phyloP scores from a whole-genome alignment of 2,329 filamentous ascomycete species.

The Pestalotiopsis sp. region DNA sequence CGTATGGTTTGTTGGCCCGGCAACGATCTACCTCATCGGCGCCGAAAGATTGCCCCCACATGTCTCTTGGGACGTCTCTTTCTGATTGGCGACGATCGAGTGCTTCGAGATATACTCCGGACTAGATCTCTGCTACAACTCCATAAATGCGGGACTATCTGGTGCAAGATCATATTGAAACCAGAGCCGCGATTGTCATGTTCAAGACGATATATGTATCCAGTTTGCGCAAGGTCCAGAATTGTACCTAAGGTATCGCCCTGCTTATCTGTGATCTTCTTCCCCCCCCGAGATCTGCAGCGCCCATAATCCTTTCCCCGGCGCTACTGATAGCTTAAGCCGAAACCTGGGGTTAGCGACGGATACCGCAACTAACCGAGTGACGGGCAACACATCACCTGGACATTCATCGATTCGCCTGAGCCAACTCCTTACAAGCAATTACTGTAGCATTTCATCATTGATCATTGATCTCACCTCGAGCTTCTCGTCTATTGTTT shows the following conservation, averaged over 20 bases:
- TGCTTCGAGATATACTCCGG: background rate
- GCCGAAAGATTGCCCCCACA: background rate
- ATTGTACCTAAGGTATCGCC: background rate
- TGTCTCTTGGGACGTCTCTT: background rate
- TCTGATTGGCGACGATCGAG: background rate
- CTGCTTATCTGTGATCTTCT: background rate
- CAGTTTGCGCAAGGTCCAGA: background rate
- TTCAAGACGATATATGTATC: background rate
- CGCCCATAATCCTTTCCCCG: background rate
- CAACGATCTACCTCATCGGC: background rate
- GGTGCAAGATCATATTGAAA: background rate
- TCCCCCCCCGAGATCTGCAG: background rate
- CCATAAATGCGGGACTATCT: background rate
- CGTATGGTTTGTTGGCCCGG: slow-evolving; percentile 3
- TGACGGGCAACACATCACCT: slow-evolving; percentile 6
- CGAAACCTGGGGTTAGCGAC: slow-evolving; percentile 11
- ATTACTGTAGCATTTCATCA: too few species aligned
- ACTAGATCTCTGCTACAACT: background rate
- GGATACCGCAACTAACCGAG: slow-evolving; percentile 13
- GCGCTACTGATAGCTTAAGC: slow-evolving; percentile 6
- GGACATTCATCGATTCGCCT: background rate
- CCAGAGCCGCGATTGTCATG: background rate
- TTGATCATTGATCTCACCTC: background rate
- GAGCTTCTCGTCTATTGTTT: background rate
- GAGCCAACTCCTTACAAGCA: background rate